Evolutionary conservation across 2,329 filamentous ascomycete genomes (phyloP).

Genomic region (Aureobasidium sp.): DNA sequence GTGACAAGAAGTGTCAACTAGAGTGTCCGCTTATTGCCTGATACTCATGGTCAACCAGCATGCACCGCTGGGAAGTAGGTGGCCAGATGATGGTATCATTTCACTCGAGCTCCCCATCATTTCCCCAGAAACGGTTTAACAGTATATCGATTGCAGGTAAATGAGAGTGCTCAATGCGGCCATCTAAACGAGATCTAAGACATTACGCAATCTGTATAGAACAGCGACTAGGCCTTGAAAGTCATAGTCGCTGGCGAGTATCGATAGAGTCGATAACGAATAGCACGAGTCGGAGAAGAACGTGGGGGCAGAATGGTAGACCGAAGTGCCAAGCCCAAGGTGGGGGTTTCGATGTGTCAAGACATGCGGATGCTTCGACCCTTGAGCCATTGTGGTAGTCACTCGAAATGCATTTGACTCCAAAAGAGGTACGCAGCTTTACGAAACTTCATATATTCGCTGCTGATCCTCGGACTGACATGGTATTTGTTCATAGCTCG

Average conservation of each 20-base stretch:
- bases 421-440: constrained; percentile 27
- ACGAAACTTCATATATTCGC: background rate
- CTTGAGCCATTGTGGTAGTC: background rate
- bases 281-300: background rate
- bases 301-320: background rate
- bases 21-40: background rate
- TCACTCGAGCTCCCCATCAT: background rate
- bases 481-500: constrained; percentile 53
- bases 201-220: background rate
- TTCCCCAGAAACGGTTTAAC: background rate
- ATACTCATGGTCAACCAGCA: too few species aligned
- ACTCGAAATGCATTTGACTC: constrained; percentile 29
- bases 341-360: constrained; percentile 12
- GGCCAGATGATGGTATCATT: too few species aligned
- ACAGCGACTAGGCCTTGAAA: background rate
- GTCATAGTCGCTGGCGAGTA: background rate
- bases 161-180: constrained; percentile 1
- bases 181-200: background rate
- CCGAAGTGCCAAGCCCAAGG: background rate
- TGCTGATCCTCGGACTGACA: background rate
- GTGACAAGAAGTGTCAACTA: background rate
- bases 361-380: background rate
- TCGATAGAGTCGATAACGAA: background rate
- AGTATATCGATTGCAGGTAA: background rate
- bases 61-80: too few species aligned